These are phyloP conservation scores for Geoglossum cookeanum DNA, from an alignment of 2,329 filamentous ascomycete genomes.

Conservation along the genomic window DNA sequence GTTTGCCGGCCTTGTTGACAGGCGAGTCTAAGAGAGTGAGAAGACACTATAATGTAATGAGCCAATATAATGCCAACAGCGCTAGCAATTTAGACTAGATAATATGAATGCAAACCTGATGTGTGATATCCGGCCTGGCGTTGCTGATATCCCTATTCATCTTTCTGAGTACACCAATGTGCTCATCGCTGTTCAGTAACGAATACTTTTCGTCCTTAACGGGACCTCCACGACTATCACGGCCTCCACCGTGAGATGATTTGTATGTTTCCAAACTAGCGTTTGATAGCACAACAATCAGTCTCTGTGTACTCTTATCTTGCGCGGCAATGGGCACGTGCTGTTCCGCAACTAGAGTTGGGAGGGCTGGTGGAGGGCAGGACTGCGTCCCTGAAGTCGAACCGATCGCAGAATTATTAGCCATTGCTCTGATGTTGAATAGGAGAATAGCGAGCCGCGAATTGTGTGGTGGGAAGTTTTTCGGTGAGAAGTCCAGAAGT, in stretches of 20 bases:
- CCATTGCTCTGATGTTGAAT: constrained; percentile 2
- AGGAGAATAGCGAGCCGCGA: background rate
- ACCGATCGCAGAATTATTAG: background rate
- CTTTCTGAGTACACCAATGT: constrained; percentile 97
- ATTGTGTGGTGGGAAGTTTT: background rate
- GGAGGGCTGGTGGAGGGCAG: constrained; percentile 75
- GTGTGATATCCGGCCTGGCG: constrained; percentile 90
- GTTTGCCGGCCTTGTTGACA: constrained; percentile 92
- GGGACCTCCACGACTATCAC: constrained; percentile 33
- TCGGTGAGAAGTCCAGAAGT: background rate
- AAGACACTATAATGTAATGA: constrained; percentile 48
- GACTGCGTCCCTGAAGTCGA: constrained; percentile 60
- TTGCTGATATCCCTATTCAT: constrained; percentile 99
- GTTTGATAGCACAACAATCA: constrained; percentile 94
- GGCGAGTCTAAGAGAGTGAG: constrained; percentile 93
- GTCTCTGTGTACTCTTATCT: constrained; percentile 77
- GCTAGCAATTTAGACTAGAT: constrained; percentile 9
- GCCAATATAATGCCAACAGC: constrained; percentile 7
- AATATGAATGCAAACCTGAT: constrained; percentile 51
- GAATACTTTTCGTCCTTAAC: constrained; percentile 89
- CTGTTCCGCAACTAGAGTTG: constrained; percentile 85
- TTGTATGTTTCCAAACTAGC: constrained; percentile 97
- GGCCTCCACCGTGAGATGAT: constrained; percentile 43
- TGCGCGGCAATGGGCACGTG: constrained; percentile 62
- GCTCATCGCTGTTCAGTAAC: constrained; percentile 93